Conservation (phyloP, 2,329 filamentous ascomycete species). For the Zymoseptoria pseudotritici region DNA sequence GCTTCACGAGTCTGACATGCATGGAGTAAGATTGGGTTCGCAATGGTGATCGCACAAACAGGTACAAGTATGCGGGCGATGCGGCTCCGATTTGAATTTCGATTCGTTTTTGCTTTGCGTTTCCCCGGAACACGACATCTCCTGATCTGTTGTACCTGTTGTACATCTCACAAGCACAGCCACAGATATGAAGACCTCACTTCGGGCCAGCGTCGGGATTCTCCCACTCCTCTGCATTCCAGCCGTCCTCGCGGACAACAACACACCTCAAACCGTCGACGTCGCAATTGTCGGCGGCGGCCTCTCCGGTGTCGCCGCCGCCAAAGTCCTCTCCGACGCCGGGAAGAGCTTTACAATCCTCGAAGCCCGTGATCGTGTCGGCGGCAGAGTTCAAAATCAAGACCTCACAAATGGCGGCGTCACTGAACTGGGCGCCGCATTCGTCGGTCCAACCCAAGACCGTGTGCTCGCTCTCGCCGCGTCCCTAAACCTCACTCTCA, state of each 20-base stretch:
- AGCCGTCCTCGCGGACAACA: background rate
- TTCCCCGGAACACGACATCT: background rate
- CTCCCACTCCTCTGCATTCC: background rate
- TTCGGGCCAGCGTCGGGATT: background rate
- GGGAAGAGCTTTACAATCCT: conserved; percentile 18
- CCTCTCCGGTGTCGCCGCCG: conserved; percentile 22
- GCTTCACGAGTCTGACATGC: background rate
- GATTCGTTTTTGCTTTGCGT: background rate
- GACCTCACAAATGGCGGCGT: conserved; percentile 11
- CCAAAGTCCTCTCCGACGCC: conserved; percentile 14
- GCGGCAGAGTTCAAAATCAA: conserved; percentile 22
- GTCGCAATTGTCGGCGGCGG: conserved; percentile 17
- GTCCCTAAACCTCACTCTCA: conserved; percentile 16
- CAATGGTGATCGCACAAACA: background rate
- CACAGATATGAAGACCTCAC: background rate
- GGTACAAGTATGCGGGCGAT: background rate
- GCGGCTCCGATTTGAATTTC: background rate
- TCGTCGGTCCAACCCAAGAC: conserved; percentile 23
- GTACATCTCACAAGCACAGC: background rate
- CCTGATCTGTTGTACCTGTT: background rate
- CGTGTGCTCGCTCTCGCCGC: conserved; percentile 15
- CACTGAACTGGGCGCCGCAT: conserved; percentile 24
- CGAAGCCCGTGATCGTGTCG: conserved; percentile 25
- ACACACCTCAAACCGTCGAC: conserved; percentile 1
- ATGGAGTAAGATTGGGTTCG: background rate